phyloP scores from a whole-genome alignment of 768 basidiomycete genomes.

The Flagelloscypha sp. region DNA sequence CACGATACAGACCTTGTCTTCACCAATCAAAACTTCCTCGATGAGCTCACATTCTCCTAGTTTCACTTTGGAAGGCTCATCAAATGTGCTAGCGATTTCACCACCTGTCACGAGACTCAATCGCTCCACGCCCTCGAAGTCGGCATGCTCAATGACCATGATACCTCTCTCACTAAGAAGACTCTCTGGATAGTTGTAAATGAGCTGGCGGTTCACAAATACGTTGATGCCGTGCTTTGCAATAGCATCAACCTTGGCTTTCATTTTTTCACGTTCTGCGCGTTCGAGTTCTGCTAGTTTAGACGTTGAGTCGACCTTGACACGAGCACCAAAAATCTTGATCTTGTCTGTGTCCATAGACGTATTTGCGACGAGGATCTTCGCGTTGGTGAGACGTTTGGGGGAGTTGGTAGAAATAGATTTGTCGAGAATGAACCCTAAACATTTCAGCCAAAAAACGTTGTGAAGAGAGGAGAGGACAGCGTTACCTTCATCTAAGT shows the following conservation, averaged over 20 bases:
- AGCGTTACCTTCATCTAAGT: slow-evolving; percentile 83
- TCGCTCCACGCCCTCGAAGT: slow-evolving; percentile 97
- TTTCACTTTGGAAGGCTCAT: slow-evolving; percentile 84
- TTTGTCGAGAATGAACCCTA: slow-evolving; percentile 98
- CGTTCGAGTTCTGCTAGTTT: slow-evolving; percentile 98
- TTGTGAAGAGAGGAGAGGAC: neutral
- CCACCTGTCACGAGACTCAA: slow-evolving; percentile 94
- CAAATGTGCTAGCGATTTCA: slow-evolving; percentile 95
- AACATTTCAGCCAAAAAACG: slow-evolving; percentile 1
- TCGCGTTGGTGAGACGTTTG: slow-evolving; percentile 89
- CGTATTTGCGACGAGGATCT: slow-evolving; percentile 97
- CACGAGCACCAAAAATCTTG: slow-evolving; percentile 95
- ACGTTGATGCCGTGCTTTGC: slow-evolving; percentile 91
- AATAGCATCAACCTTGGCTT: slow-evolving; percentile 92
- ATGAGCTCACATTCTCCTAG: slow-evolving; percentile 91
- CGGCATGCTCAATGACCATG: slow-evolving; percentile 95
- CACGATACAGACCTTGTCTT: slow-evolving; percentile 72
- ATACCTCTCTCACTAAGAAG: slow-evolving; percentile 92
- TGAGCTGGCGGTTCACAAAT: slow-evolving; percentile 96
- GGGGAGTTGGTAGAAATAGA: slow-evolving; percentile 90
- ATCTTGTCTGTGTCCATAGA: slow-evolving; percentile 99
- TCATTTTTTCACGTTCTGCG: slow-evolving; percentile 99
- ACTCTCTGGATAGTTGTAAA: slow-evolving; percentile 99
- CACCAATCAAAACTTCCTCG: slow-evolving; percentile 98
- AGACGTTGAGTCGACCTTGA: slow-evolving; percentile 92